Evolutionary conservation across 2,329 filamentous ascomycete genomes (phyloP).

Genomic region (Cytospora leucostoma): DNA sequence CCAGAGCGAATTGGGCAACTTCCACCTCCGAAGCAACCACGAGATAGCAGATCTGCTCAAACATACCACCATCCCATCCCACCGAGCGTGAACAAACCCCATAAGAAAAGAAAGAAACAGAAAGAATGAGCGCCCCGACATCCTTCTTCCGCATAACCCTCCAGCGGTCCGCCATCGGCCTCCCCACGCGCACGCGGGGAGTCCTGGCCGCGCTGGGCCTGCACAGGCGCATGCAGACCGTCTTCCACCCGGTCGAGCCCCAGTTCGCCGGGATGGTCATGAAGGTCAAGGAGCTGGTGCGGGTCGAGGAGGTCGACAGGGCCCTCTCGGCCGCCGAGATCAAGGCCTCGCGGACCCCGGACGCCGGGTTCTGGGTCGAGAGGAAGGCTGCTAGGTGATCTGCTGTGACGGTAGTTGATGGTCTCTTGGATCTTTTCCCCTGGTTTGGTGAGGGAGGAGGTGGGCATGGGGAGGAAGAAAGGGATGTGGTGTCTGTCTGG

Average conservation of each 20-base stretch:
- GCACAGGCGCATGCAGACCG: conserved; percentile 79
- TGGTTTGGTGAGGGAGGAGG: conserved; percentile 4
- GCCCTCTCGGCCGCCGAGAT: conserved; percentile 68
- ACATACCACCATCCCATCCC: background rate
- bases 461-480: background rate
- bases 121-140: no score
- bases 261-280: conserved; percentile 89
- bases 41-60: background rate
- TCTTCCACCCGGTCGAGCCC: conserved; percentile 82
- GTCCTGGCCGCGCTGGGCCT: conserved; percentile 85
- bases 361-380: conserved; percentile 81
- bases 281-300: conserved; percentile 89
- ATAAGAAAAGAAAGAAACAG: no score
- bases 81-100: background rate
- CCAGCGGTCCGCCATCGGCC: conserved; percentile 84
- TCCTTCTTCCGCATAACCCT: conserved; percentile 89
- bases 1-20: no score
- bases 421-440: no score
- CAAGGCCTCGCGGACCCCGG: conserved; percentile 70
- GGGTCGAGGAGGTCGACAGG: conserved; percentile 74
- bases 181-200: conserved; percentile 76
- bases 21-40: no score
- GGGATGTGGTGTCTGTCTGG: no score
- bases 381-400: conserved; percentile 44
- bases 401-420: conserved; percentile 9